Evolutionary conservation across 345 rosid genomes (phyloP), one percentile per base, ranked within the genome.

Genomic region (Turritis glabra): DNA sequence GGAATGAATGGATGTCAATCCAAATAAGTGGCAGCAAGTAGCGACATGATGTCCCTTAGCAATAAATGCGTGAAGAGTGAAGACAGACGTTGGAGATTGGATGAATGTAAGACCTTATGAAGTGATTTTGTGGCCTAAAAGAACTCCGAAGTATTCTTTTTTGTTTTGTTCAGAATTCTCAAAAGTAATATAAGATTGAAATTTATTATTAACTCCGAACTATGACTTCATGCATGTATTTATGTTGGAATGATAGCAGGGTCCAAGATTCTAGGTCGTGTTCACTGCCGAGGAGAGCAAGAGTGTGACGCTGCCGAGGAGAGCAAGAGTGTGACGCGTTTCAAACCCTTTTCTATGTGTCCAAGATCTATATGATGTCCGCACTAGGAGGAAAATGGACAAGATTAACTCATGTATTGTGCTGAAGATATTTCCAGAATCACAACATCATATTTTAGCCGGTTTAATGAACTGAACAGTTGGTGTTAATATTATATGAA

Each of bases 1-100:
- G 61, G 21, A 56, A 71, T 64, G 68, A 54, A 66, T 77, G 46
- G 65, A 72, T 65, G 23, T 50, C 69, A 26, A 65, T 59, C 40
- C 14, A 77, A 64, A 72, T 72, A 64, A 64, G 77, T 56, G 68
- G 69, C 23, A 57, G 76, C 43, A 66, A 64, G 56, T 18, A 38
- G 65, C 64, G 72, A 70, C 76, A 77, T 77, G 67, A 50, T 77
- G 80, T 77, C 80, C 76, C 71, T 46, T 30, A 54, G 80, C 54
- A 70, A 23, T 77, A 40, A 77, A 77, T 76, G 75, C 75, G 50
- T 61, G 43, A 68, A 53, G 23, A 63, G 48, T 61, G 43, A 60
- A 53, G 18, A 63, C 75, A 53, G 67, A 62, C 70, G 64, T 76
- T 61, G 70, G 18, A 15, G 60, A 70, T 52, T 77, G 60, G 76